Conservation (phyloP, 78 protist species). For the Dictyostelium intermedium region DNA sequence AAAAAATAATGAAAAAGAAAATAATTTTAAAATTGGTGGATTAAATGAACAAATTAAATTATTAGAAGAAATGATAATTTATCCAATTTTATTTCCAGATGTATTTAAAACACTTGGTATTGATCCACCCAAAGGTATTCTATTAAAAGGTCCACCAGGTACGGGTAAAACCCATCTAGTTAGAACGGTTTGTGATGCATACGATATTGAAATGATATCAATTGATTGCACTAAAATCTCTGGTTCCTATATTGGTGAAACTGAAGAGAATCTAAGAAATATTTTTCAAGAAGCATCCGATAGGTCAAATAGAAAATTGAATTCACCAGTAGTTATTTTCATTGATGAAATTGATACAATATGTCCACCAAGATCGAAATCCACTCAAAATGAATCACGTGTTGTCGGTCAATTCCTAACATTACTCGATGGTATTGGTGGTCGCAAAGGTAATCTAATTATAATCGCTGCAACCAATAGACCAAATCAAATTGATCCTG, state of each 20-base stretch:
- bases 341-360: constrained; percentile 80
- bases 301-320: neutral
- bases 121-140: constrained; percentile 86
- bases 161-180: constrained; percentile 99
- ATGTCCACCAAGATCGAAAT: constrained; percentile 66
- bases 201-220: constrained; percentile 98
- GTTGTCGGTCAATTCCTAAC: constrained; percentile 76
- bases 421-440: constrained; percentile 66
- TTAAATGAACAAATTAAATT: constrained; percentile 6
- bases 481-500: constrained; percentile 81
- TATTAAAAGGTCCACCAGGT: constrained; percentile 99
- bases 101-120: constrained; percentile 17
- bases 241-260: constrained; percentile 81
- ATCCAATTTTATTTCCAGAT: constrained; percentile 39
- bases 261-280: constrained; percentile 61
- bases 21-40: constrained; percentile 19
- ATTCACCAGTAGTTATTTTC: constrained; percentile 42
- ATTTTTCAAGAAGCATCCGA: constrained; percentile 30
- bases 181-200: constrained; percentile 99
- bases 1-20: neutral
- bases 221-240: constrained; percentile 94
- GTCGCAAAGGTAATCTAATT: constrained; percentile 47
- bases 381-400: constrained; percentile 44
- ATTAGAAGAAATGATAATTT: constrained; percentile 69
- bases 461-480: constrained; percentile 86